Evolutionary conservation across 2,329 filamentous ascomycete species (phyloP), one percentile per base, ranked within the genome.

Genomic region (Colletotrichum sp.): DNA sequence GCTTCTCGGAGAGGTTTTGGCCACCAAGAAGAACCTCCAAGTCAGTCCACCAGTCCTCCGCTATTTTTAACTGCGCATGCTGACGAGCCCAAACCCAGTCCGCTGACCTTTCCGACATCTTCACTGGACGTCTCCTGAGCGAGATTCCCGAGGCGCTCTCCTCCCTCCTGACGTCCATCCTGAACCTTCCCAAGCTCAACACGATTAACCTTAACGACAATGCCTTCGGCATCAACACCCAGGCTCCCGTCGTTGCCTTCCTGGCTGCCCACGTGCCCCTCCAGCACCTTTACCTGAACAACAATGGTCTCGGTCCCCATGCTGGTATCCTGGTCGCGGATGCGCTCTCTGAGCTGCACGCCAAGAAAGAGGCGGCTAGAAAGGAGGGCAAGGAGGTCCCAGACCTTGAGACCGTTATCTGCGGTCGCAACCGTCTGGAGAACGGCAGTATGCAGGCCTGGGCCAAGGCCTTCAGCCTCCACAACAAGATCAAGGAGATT

Each of bases 171-270:
- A 96, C 93, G 55, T 94, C 96, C 6, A 93, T 99, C 57, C 92
- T 98, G 73, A 94, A 96, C 82, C 93, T 98, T 70, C 94, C 95
- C 3, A 93, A 95, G 73, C 93, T 99, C 60, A 94, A 95, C 84
- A 98, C 96, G 34, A 91, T 99, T 86, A 98, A 99, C 86, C 91
- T 99, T 55, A 98, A 96, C 86, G 97, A 99, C 86, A 99, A 99
- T 86, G 97, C 97, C 62, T 99, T 99, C 82, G 97, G 97, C 72
- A 92, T 98, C 77, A 98, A 98, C 86, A 98, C 95, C 18, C 95
- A 98, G 84, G 96, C 95, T 44, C 97, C 96, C 12, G 92, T 99
- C 65, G 95, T 98, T 80, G 95, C 95, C 76, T 99, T 99, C 88
- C 92, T 99, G 77, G 93, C 95, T 71, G 91, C 93, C 75, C 96